Percentiles rank a stretch among this genome's conserved stretches.
Conservation (phyloP, 2,329 filamentous ascomycete genomes). For the Pseudogymnoascus sp. region DNA sequence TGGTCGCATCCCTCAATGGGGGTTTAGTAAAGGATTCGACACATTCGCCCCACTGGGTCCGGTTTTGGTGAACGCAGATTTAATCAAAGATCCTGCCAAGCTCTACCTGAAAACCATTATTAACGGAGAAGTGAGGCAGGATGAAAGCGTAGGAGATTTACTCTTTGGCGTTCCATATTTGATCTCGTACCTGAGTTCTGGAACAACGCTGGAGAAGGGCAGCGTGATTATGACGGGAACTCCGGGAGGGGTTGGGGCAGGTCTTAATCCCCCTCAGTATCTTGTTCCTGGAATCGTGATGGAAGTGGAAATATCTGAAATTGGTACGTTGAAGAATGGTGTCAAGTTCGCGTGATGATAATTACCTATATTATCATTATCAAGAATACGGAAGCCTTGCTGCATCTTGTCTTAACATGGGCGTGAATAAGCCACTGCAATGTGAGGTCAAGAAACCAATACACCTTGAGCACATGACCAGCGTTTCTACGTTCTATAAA, state of each 20-base stretch:
- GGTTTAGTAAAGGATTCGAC: slow-evolving; percentile 37
- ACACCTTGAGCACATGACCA: neutral
- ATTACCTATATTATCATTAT: neutral
- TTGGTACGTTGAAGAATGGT: slow-evolving; percentile 17
- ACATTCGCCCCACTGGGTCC: slow-evolving; percentile 36
- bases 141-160: slow-evolving; percentile 38
- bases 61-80: slow-evolving; percentile 27
- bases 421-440: neutral
- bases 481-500: neutral
- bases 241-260: slow-evolving; percentile 35
- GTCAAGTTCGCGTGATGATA: slow-evolving; percentile 14
- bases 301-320: slow-evolving; percentile 16
- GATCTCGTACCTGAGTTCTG: slow-evolving; percentile 28
- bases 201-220: slow-evolving; percentile 33
- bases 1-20: slow-evolving; percentile 36
- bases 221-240: slow-evolving; percentile 36
- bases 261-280: slow-evolving; percentile 28
- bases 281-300: slow-evolving; percentile 15
- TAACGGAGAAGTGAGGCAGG: slow-evolving; percentile 37
- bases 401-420: neutral
- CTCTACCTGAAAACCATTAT: slow-evolving; percentile 35
- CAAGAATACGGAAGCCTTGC: neutral
- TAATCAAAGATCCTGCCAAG: slow-evolving; percentile 25
- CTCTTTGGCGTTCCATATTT: slow-evolving; percentile 36
- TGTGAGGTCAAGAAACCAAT: neutral